Evolutionary conservation across 169 alveolate genomes (phyloP).

Genomic region (Plasmodium yoelii): DNA sequence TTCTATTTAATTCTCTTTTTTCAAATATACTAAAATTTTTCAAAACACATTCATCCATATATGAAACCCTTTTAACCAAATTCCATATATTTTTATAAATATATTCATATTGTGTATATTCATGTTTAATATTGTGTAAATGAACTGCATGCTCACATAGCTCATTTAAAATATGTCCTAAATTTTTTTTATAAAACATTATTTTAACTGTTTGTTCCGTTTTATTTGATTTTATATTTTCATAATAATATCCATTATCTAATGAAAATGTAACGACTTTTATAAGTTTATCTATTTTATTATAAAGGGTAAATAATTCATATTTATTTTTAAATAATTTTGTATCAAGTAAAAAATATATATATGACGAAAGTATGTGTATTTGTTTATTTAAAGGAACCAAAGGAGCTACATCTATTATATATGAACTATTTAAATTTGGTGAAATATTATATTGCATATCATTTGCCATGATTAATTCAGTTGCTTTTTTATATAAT

Average conservation of each 20-base stretch:
- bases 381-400: constrained; percentile 23
- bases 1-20: background rate
- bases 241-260: constrained; percentile 58
- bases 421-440: no score
- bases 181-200: constrained; percentile 15
- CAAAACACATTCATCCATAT: constrained; percentile 35
- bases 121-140: background rate
- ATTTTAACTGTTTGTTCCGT: constrained; percentile 20
- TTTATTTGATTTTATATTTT: background rate
- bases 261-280: constrained; percentile 25
- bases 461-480: constrained; percentile 7
- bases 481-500: constrained; percentile 21
- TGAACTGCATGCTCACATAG: constrained; percentile 43
- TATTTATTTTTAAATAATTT: background rate
- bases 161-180: background rate
- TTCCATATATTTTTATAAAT: constrained; percentile 42
- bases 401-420: constrained; percentile 1
- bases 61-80: constrained; percentile 15
- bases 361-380: constrained; percentile 22
- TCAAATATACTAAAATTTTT: constrained; percentile 8
- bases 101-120: constrained; percentile 1
- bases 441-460: background rate
- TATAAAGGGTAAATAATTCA: constrained; percentile 19
- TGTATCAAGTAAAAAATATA: constrained; percentile 28
- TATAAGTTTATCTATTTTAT: constrained; percentile 14